Base-by-base conservation (phyloP, 768 basidiomycete genomes). In the Phaffia australis region DNA sequence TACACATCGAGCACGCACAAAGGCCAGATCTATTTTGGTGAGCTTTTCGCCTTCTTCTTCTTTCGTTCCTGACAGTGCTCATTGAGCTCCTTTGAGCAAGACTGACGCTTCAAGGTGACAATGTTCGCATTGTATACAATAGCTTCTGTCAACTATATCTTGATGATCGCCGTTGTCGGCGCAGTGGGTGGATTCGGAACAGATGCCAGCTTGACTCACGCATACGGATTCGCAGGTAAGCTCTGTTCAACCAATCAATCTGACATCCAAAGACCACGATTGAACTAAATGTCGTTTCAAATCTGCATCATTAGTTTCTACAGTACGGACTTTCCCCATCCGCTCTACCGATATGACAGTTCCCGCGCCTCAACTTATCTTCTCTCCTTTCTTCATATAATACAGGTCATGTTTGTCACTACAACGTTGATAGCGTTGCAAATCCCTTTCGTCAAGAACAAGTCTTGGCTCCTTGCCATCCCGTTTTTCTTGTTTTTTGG, bases 401-500 rank as follows among this genome's bases (percentile, higher is more conserved):
- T n/a, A n/a, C n/a, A n/a, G 0, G 84, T 85, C 48, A 82, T 87
- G 82, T 78, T 86, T 69, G 79, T 82, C 4, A 86, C 85, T 0
- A 81, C 81, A 5, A 73, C 81, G 7, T 74, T 86, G 59, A 75
- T 87, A 25, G 75, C 82, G 0, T 73, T 85, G 19, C 84, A 85
- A 55, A 85, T 85, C 70, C 76, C 74, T 29, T 83, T 79, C 63
- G 80, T 84, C 66, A 86, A 86, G 69, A 73, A 77, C 25, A 75
- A 78, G 63, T 80, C 81, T 4, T 69, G 79, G 59, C 48, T 80
- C 4, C 56, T 84, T 18, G 77, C 79, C 0, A 9, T 83, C 5
- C 74, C 69, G 1, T 85, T 81, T 71, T 81, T 84, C 69, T 0
- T 82, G 15, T 57, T 59, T 64, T 66, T 1, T 47, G 59, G 42